Base-by-base conservation (phyloP, 1,284 basidiomycete species). In the Pterulicium gracile region DNA sequence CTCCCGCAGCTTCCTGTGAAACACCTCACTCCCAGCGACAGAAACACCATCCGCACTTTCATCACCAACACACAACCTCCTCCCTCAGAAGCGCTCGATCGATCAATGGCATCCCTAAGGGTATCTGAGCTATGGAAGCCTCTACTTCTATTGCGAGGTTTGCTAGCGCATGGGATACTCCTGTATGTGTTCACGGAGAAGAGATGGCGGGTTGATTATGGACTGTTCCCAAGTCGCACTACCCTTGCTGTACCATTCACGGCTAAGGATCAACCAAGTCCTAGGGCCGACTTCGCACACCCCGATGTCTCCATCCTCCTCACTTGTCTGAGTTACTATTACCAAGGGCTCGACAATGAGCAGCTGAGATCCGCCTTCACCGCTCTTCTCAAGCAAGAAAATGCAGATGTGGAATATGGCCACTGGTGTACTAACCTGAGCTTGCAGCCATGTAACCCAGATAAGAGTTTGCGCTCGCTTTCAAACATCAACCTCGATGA, bases 141-240 rank as follows among this genome's bases (percentile, higher is more conserved):
- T 3, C 52, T 77, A 5, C 58, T 77, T 1, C 60, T 72, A 4
- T 56, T 67, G 17, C 66, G 73, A 2, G 74, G 75, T 1, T 59
- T 71, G 3, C 50, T 77, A n/a, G 64, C 61, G 0, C 56, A 58
- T 10, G 68, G 66, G 0, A 65, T 77, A 2, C 55, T 78, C 1
- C 40, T 59, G 5, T 67, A 68, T 50, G 59, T 58, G 15, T 55
- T 77, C 4, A 59, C 55, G 43, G 62, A 70, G 22, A 66, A 64
- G 46, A 61, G 72, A 17, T 77, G 70, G 68, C 57, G 73, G 15
- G 73, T 77, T 15, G 69, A 78, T 51, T 77, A 72, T 53, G 75
- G 73, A 0, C 61, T 76, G 14, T 66, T 71, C 46, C 55, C 52
- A 3, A 49, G 23, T 5, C 68, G 75, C 3, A 66, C 75, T 1